phyloP scores from a whole-genome alignment of 73 alveolate genomes.

The Diophrys sp. region DNA sequence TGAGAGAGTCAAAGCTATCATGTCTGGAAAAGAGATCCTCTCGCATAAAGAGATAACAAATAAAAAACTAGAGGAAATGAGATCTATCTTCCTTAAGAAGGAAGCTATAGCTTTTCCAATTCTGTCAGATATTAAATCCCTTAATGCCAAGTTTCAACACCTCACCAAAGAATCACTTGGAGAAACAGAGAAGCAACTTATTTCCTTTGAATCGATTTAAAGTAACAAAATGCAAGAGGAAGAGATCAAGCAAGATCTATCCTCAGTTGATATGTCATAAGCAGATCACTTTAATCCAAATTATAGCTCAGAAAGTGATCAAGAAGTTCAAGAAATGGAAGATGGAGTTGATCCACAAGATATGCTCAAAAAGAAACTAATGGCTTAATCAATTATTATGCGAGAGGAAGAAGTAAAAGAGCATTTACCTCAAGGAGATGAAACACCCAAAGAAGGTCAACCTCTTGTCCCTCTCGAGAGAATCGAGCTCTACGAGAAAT shows the following conservation, averaged over 20 bases:
- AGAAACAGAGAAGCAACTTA: neutral
- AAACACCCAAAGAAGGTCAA: neutral
- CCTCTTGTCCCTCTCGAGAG: too few species aligned
- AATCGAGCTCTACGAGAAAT: neutral
- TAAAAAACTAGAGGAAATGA: too few species aligned
- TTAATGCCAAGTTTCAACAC: neutral
- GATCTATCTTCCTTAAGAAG: too few species aligned
- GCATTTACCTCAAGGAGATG: neutral
- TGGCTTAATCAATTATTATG: neutral
- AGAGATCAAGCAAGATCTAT: neutral
- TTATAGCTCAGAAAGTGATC: neutral
- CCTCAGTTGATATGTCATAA: neutral
- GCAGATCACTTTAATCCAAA: neutral
- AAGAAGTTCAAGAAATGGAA: neutral
- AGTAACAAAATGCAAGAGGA: neutral
- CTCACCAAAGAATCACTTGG: too few species aligned
- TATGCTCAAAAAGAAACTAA: neutral
- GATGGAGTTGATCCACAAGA: neutral
- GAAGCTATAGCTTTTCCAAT: neutral
- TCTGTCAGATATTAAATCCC: neutral
- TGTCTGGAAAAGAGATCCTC: too few species aligned
- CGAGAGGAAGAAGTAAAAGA: neutral
- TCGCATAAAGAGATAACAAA: too few species aligned
- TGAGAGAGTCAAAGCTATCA: neutral
- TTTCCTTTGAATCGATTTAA: neutral